Percentiles rank a stretch among this genome's conserved stretches.
phyloP scores from a whole-genome alignment of 139 green algal genomes.

The Diplosphaera chodatii region DNA sequence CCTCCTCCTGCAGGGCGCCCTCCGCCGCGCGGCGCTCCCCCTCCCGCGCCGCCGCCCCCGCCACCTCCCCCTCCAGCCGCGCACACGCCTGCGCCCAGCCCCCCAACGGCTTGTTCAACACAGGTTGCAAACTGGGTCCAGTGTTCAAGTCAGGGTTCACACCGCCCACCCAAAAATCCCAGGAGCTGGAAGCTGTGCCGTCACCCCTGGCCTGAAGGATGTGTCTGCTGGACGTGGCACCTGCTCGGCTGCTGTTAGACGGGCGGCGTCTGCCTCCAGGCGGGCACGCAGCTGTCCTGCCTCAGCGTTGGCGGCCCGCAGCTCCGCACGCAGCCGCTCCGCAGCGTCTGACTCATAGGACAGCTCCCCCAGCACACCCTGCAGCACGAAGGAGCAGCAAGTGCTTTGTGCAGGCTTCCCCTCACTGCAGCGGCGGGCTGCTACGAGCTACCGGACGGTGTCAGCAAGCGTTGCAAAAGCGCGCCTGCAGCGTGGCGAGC shows the following conservation, averaged over 20 bases:
- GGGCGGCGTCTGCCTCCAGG: neutral
- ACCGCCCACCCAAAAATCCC: too few species aligned
- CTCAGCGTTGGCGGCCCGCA: neutral
- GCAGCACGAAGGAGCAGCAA: neutral
- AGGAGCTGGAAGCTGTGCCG: too few species aligned
- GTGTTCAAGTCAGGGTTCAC: too few species aligned
- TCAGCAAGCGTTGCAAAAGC: too few species aligned
- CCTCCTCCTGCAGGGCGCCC: constrained; percentile 31
- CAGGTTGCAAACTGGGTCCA: too few species aligned
- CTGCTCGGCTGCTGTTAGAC: neutral
- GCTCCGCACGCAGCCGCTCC: constrained; percentile 32
- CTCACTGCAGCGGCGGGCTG: too few species aligned
- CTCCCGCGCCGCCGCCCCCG: neutral
- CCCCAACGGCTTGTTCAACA: too few species aligned
- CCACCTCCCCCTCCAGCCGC: neutral
- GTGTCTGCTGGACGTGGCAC: too few species aligned
- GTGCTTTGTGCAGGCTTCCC: too few species aligned
- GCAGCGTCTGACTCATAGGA: constrained; percentile 48
- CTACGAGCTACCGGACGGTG: too few species aligned
- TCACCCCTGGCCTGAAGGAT: neutral
- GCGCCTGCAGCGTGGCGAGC: constrained; percentile 41
- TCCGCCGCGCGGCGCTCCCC: neutral
- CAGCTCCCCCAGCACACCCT: constrained; percentile 51
- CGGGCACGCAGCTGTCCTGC: constrained; percentile 20
- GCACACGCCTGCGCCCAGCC: constrained; percentile 1